Evolutionary conservation across 441 rosid genomes (phyloP).

Genomic region (Raphanus hybrid): DNA sequence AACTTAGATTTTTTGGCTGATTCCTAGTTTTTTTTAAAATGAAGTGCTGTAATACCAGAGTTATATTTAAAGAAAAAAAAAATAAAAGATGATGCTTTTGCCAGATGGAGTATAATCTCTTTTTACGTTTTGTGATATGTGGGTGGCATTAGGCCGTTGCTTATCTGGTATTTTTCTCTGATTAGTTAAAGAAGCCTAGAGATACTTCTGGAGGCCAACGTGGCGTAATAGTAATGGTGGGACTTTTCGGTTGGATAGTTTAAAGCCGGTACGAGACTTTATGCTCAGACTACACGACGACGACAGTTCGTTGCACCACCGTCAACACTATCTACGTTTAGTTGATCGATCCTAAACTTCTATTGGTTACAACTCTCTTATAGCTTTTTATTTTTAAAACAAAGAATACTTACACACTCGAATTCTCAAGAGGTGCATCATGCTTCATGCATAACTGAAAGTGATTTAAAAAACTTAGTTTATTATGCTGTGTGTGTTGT

Average conservation of each 20-base stretch:
- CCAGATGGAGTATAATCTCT: conserved; percentile 31
- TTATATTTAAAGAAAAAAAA: background rate
- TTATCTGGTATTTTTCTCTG: conserved; percentile 15
- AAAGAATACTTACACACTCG: background rate
- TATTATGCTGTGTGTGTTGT: background rate
- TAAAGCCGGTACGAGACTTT: conserved; percentile 42
- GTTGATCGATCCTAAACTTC: conserved; percentile 4
- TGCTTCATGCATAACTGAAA: background rate
- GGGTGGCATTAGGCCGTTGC: conserved; percentile 31
- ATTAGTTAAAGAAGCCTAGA: conserved; percentile 29
- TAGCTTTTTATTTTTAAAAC: background rate
- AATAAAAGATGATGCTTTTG: conserved; percentile 31
- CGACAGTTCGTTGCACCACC: conserved; percentile 42
- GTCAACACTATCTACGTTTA: conserved; percentile 15
- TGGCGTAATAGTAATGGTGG: conserved; percentile 27
- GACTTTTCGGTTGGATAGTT: conserved; percentile 36
- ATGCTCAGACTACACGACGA: conserved; percentile 31
- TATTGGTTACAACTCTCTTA: background rate
- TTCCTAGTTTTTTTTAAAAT: background rate
- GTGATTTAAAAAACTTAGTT: too few relatives aligned
- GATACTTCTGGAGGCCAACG: conserved; percentile 23
- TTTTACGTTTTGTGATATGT: background rate
- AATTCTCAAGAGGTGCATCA: background rate
- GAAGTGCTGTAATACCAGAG: conserved; percentile 25
- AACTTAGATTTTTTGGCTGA: too few relatives aligned